A percentile compares a stretch with the other conserved stretches of the same genome.
phyloP scores from a whole-genome alignment of 108 stramenopile species.

The Thalassiosira profunda region DNA sequence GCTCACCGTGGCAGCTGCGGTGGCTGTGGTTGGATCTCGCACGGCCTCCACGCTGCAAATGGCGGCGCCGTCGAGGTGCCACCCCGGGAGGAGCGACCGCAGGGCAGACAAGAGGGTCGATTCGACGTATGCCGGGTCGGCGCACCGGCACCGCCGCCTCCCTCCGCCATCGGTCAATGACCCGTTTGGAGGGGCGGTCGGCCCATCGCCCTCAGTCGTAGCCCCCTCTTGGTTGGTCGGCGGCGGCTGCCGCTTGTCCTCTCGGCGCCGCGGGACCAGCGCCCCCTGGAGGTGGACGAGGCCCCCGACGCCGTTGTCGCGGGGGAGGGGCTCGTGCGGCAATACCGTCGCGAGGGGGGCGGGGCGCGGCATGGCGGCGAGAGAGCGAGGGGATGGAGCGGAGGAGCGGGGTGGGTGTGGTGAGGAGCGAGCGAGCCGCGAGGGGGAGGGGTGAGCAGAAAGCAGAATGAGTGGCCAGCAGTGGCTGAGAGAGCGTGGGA shows the following conservation, averaged over 20 bases:
- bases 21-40: background rate
- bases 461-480: too few species aligned
- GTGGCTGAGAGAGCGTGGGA: too few species aligned
- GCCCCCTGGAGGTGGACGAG: slow-evolving; percentile 65
- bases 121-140: background rate
- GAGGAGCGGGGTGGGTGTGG: too few species aligned
- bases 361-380: too few species aligned
- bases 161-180: too few species aligned
- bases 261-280: slow-evolving; percentile 45
- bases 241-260: too few species aligned
- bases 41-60: background rate
- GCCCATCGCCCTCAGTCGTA: too few species aligned
- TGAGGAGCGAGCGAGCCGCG: too few species aligned
- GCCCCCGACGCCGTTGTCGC: slow-evolving; percentile 26
- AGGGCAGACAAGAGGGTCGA: background rate
- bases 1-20: background rate
- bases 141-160: background rate
- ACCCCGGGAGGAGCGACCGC: background rate
- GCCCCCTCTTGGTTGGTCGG: too few species aligned
- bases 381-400: too few species aligned
- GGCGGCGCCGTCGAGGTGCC: background rate
- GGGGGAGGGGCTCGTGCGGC: slow-evolving; percentile 70
- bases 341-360: slow-evolving; percentile 36
- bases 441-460: too few species aligned
- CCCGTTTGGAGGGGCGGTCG: too few species aligned